These are phyloP conservation scores for Termitomyces titanicus DNA, from an alignment of 768 basidiomycete genomes.

Conservation along the genomic window DNA sequence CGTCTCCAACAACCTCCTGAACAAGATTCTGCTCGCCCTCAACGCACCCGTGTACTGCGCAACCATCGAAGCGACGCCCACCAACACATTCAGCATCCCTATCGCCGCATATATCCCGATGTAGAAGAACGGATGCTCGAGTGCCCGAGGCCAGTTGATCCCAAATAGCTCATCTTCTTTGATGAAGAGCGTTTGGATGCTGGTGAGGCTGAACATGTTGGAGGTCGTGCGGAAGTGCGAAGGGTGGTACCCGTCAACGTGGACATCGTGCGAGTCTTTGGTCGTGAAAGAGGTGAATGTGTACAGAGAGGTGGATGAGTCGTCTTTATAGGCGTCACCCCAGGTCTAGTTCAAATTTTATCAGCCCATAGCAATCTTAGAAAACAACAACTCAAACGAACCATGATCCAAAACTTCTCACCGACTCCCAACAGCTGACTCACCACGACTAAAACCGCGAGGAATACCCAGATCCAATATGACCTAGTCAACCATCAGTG, in stretches of 20 bases:
- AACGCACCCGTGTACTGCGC: conserved; percentile 63
- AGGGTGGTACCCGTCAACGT: conserved; percentile 29
- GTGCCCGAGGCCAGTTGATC: conserved; percentile 43
- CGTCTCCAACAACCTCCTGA: conserved; percentile 55
- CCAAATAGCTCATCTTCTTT: conserved; percentile 21
- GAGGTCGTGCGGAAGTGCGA: conserved; percentile 22
- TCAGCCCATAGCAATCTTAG: not conserved
- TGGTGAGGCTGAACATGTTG: conserved; percentile 16
- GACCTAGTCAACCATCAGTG: conserved; percentile 34
- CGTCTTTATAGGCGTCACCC: conserved; percentile 57
- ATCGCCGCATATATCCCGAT: conserved; percentile 65
- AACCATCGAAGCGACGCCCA: conserved; percentile 41
- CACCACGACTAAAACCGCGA: conserved; percentile 44
- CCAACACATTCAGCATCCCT: conserved; percentile 44
- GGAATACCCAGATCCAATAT: conserved; percentile 63
- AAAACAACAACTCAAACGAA: conserved; percentile 19
- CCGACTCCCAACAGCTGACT: conserved; percentile 49
- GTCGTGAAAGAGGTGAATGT: conserved; percentile 33
- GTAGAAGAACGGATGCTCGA: conserved; percentile 67
- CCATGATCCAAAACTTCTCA: conserved; percentile 78
- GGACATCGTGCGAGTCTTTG: conserved; percentile 34
- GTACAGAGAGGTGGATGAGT: conserved; percentile 21
- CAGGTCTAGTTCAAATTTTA: conserved; percentile 40
- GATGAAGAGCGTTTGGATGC: conserved; percentile 13
- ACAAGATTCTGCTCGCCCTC: conserved; percentile 42